Evolutionary conservation across 2,329 filamentous ascomycete species (phyloP).

Genomic region (Calonectria pauciramosa): DNA sequence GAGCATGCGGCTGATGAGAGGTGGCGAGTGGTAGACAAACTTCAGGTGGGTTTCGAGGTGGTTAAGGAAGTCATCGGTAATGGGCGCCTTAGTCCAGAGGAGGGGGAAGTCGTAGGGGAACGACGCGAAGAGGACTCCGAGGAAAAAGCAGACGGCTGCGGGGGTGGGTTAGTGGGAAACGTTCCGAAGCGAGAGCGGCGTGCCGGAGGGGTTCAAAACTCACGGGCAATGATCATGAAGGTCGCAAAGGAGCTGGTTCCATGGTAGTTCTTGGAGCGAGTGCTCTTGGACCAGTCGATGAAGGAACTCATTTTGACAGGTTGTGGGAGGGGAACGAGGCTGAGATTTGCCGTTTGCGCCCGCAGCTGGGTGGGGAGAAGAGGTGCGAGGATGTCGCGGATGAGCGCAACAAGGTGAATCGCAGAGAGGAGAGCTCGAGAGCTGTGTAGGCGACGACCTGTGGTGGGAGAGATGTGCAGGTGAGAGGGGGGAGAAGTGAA

Average conservation of each 20-base stretch:
- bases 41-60: slow-evolving; percentile 91
- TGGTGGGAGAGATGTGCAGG: slow-evolving; percentile 19
- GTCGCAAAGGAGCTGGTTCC: slow-evolving; percentile 87
- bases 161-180: slow-evolving; percentile 10
- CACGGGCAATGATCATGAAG: slow-evolving; percentile 96
- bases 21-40: slow-evolving; percentile 91
- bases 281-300: slow-evolving; percentile 70
- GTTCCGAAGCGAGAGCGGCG: background rate
- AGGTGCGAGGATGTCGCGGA: slow-evolving; percentile 15
- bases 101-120: slow-evolving; percentile 97
- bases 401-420: slow-evolving; percentile 10
- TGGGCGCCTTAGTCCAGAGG: slow-evolving; percentile 79
- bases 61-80: slow-evolving; percentile 79
- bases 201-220: slow-evolving; percentile 54
- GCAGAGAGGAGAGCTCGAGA: background rate
- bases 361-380: background rate
- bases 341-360: slow-evolving; percentile 22
- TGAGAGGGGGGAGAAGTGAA: slow-evolving; percentile 14
- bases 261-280: slow-evolving; percentile 69
- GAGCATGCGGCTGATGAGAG: slow-evolving; percentile 91
- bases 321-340: slow-evolving; percentile 26
- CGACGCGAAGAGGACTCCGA: slow-evolving; percentile 95
- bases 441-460: slow-evolving; percentile 11
- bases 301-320: slow-evolving; percentile 50
- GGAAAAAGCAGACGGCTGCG: slow-evolving; percentile 92